Evolutionary conservation across 176 grass and related monocot genomes (phyloP), one percentile per base, ranked within the genome.

Genomic region (Eleusine coracana): DNA sequence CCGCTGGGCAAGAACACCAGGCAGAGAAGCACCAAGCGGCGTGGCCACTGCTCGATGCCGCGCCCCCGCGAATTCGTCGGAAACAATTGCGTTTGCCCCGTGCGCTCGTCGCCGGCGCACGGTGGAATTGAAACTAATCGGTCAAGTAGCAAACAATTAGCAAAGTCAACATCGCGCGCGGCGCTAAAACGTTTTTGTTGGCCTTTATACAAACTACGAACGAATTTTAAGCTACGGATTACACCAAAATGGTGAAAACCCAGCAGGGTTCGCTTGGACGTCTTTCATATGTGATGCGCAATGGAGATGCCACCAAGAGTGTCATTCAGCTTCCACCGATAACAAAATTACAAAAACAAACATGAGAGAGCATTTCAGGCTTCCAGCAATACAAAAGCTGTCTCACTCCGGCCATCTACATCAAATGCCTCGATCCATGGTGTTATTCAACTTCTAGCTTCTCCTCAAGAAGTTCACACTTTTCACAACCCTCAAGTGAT

Each of bases 391-490:
- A 44, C 25, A 64, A n/a, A 59, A 68, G 60, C 21, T 69, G 69
- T 62, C 52, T 12, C 51, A 41, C 62, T 74, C 74, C 49, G 34
- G 51, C 74, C 42, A 82, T 78, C 79, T 63, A 69, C 79, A 79
- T 41, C 68, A 80, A 70, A 78, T 70, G 68, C 80, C 84, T 83
- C 80, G 4, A 28, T 74, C 55, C 75, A 74, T 29, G 51, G 80
- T 4, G 41, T 83, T 83, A 90, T 90, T 87, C 36, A 83, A 52
- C 48, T 76, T 21, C 70, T 49, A 78, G 9, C 73, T 52, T 85
- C 76, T 73, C 75, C 40, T 44, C 41, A 29, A 60, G 31, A 65
- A 29, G 64, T 6, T 64, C 75, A 45, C 23, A 40, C 31, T 34
- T 34, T 34, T 34, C 31, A 34, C 44, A 86, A 74, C 45, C 70